These are phyloP conservation scores for Penicillium waksmanii DNA, from an alignment of 495 filamentous ascomycete genomes.

Conservation along the genomic window DNA sequence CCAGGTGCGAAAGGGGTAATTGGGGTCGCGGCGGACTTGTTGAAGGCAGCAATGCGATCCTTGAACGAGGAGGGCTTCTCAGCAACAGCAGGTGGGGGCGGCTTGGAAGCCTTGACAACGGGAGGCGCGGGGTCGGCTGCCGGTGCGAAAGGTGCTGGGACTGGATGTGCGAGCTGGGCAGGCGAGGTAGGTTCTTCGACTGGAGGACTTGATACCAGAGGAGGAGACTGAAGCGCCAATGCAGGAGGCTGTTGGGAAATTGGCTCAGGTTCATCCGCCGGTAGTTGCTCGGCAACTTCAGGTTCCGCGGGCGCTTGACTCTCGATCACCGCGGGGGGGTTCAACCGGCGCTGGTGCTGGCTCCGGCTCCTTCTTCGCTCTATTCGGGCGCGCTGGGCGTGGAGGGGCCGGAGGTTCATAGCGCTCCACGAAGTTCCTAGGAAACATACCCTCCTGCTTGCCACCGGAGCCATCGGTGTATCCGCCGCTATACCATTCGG, in stretches of 20 bases:
- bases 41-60: constrained; percentile 96
- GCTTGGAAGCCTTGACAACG: constrained; percentile 48
- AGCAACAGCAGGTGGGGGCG: constrained; percentile 63
- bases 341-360: constrained; percentile 44
- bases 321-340: constrained; percentile 31
- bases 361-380: constrained; percentile 73
- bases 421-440: constrained; percentile 94
- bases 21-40: constrained; percentile 83
- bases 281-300: constrained; percentile 41
- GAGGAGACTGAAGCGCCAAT: constrained; percentile 40
- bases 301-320: constrained; percentile 42
- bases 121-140: constrained; percentile 41
- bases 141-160: constrained; percentile 23
- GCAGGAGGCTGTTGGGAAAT: constrained; percentile 48
- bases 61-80: constrained; percentile 88
- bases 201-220: constrained; percentile 17
- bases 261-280: constrained; percentile 28
- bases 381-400: constrained; percentile 70
- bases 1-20: constrained; percentile 85
- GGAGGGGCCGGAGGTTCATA: constrained; percentile 91
- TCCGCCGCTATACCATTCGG: constrained; percentile 93
- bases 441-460: constrained; percentile 89
- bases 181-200: constrained; percentile 31
- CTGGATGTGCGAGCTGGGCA: constrained; percentile 29
- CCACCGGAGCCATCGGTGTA: constrained; percentile 74